Conservation (phyloP, 306 rosid genomes). For the Coriaria nepalensis region DNA sequence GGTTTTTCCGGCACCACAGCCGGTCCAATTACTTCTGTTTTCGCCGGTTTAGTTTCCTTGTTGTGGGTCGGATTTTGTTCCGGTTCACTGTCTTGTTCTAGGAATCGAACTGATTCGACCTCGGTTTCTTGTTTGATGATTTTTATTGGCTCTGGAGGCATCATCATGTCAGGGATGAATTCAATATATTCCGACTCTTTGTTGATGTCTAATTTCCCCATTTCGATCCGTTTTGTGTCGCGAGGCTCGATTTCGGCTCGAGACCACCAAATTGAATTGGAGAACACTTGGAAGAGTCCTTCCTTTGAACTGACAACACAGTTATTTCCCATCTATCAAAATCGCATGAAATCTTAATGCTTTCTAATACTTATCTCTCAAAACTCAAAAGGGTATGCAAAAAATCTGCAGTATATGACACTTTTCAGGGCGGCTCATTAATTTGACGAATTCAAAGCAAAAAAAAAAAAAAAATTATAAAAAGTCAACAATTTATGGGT, state of each 20-base stretch:
- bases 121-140: conserved; percentile 23
- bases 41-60: too few species aligned
- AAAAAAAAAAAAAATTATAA: too few species aligned
- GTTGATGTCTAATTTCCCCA: neutral
- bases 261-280: conserved; percentile 38
- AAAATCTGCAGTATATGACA: too few species aligned
- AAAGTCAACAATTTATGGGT: too few species aligned
- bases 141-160: conserved; percentile 41
- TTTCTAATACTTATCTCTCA: too few species aligned
- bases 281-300: conserved; percentile 15
- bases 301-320: conserved; percentile 36
- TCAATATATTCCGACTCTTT: conserved; percentile 6
- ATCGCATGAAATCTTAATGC: neutral
- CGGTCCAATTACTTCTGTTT: too few species aligned
- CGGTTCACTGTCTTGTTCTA: too few species aligned
- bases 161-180: conserved; percentile 16
- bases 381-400: too few species aligned
- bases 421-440: too few species aligned
- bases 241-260: conserved; percentile 12
- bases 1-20: neutral
- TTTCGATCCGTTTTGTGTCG: neutral
- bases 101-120: conserved; percentile 1
- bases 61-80: too few species aligned
- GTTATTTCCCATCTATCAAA: conserved; percentile 61
- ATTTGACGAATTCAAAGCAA: too few species aligned